These are phyloP conservation scores for Ustilago shanxiensis DNA, from an alignment of 1,284 basidiomycete genomes.

Conservation along the genomic window DNA sequence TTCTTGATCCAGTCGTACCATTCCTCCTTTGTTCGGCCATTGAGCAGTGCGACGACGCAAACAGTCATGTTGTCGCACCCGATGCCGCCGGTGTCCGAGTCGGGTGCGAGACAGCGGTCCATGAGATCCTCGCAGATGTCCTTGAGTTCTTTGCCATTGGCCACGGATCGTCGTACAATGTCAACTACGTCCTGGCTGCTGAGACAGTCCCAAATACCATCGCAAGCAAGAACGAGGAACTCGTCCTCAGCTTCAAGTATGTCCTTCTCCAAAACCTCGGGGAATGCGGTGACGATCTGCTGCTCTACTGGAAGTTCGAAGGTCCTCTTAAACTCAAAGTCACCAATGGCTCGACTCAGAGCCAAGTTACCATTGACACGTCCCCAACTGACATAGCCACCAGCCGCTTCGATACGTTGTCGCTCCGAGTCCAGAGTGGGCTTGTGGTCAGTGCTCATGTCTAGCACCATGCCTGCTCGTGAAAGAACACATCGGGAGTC, in stretches of 20 bases:
- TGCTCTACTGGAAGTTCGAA: constrained; percentile 82
- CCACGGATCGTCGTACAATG: constrained; percentile 85
- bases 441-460: constrained; percentile 95
- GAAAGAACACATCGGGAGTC: constrained; percentile 95
- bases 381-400: constrained; percentile 96
- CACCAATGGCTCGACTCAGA: constrained; percentile 92
- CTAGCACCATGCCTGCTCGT: constrained; percentile 85
- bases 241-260: constrained; percentile 87
- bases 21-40: constrained; percentile 87
- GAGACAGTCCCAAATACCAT: constrained; percentile 99
- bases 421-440: constrained; percentile 88
- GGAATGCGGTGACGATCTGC: constrained; percentile 95
- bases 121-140: constrained; percentile 92
- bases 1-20: constrained; percentile 94
- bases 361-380: constrained; percentile 99
- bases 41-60: constrained; percentile 87
- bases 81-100: constrained; percentile 91
- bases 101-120: constrained; percentile 92
- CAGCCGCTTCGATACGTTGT: constrained; percentile 88
- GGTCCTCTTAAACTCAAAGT: constrained; percentile 99
- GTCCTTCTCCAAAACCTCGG: constrained; percentile 87
- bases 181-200: constrained; percentile 93
- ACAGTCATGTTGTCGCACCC: constrained; percentile 99
- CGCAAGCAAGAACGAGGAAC: constrained; percentile 94
- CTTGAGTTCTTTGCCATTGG: constrained; percentile 81